Evolutionary conservation across 1,284 basidiomycete species (phyloP).

Genomic region (Trametes hirsuta): DNA sequence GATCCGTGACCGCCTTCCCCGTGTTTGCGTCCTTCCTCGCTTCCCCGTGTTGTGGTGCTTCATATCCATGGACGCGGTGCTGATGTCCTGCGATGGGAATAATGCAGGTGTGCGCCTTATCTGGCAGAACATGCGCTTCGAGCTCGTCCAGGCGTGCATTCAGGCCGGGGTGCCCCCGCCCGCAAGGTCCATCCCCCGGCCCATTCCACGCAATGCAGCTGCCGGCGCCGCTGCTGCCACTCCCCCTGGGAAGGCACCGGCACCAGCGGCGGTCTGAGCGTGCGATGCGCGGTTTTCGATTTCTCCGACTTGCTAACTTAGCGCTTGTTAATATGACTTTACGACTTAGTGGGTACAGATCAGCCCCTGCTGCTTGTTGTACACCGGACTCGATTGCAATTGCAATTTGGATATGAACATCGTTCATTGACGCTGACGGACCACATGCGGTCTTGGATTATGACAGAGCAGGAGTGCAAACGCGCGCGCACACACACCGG

Average conservation of each 20-base stretch:
- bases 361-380: not conserved
- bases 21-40: not conserved
- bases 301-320: no score
- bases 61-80: not conserved
- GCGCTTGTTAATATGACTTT: no score
- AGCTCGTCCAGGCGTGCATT: constrained; percentile 18
- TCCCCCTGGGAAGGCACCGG: no score
- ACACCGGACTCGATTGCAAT: not conserved
- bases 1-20: not conserved
- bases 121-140: constrained; percentile 13
- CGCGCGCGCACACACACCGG: no score
- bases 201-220: constrained; percentile 1
- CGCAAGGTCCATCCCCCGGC: not conserved
- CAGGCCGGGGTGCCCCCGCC: constrained; percentile 19
- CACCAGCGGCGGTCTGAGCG: no score
- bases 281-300: no score
- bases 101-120: constrained; percentile 10
- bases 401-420: no score
- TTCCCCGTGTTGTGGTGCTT: not conserved
- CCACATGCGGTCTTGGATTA: no score
- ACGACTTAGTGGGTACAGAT: no score
- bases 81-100: not conserved
- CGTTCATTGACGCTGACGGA: no score
- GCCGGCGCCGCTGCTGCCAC: not conserved
- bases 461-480: no score